Evolutionary conservation across 2,329 filamentous ascomycete genomes (phyloP), one percentile per base, ranked within the genome.

Genomic region (Cryphonectria naterciae): DNA sequence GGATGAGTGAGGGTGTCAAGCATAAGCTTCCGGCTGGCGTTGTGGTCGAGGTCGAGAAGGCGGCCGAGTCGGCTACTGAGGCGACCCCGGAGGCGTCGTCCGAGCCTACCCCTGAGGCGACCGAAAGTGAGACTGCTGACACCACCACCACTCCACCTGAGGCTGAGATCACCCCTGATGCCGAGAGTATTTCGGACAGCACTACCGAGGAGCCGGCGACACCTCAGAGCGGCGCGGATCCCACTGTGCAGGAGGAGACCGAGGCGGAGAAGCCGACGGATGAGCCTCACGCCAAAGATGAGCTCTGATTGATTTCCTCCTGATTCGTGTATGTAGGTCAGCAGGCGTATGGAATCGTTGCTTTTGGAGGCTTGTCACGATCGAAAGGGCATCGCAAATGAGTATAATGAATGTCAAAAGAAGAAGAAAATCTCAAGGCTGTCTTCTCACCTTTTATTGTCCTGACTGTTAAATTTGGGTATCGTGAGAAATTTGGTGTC

Each of bases 1-100:
- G 94, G 52, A 87, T 99, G 85, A 93, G 95, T 67, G 95, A 98
- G 78, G 92, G 93, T 2, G 83, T 87, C 71, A 98, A 95, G 85
- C 86, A 90, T 76, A 93, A 91, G 82, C 80, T 96, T 58, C 92
- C 93, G 0, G 86, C 88, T 71, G 87, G 85, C 1, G 76, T 93
- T 43, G 82, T 83, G 22, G 79, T 81, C 68, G 79, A 79, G 28
- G 79, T 81, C 25, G 77, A 79, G 15, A 80, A 82, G 75, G 79
- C 84, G 75, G 22, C 66, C 0, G 66, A 62, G 32, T 76, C 81
- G 25, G 77, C 82, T 17, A 77, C 77, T 15, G 80, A 82, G 37
- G 82, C 85, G 72, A 83, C 84, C 49, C 83, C 87, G 71, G 79
- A 81, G 72, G 77, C 79, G n/a, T 78, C 79, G 65, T 73, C 81